phyloP scores from a whole-genome alignment of 331 rosid species.

The Malus hybrid region DNA sequence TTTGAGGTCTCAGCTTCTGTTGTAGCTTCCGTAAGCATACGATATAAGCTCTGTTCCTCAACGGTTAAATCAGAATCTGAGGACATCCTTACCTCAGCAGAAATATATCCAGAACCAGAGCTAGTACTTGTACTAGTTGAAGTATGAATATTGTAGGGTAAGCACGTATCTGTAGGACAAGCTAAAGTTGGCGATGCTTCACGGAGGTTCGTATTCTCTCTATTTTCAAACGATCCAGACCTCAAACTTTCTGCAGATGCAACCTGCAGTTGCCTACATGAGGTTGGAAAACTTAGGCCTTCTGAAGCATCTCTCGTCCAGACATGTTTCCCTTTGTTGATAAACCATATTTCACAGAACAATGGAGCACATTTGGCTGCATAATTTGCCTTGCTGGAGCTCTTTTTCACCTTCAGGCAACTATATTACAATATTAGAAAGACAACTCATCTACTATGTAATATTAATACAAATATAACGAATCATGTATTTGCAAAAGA shows the following conservation, averaged over 20 bases:
- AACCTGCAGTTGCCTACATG: slow-evolving; percentile 31
- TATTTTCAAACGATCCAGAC: slow-evolving; percentile 33
- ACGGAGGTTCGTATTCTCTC: slow-evolving; percentile 11
- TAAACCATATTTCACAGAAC: slow-evolving; percentile 78
- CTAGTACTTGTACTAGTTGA: slow-evolving; percentile 21
- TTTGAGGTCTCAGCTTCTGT: slow-evolving; percentile 42
- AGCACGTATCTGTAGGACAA: slow-evolving; percentile 4
- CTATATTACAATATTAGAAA: slow-evolving; percentile 35
- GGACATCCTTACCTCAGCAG: slow-evolving; percentile 22
- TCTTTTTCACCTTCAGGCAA: slow-evolving; percentile 67
- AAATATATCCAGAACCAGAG: slow-evolving; percentile 37
- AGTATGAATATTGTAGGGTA: slow-evolving; percentile 5
- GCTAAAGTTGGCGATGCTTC: slow-evolving; percentile 27
- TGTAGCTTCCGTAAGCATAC: slow-evolving; percentile 35
- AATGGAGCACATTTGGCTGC: slow-evolving; percentile 62
- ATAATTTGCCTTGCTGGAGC: slow-evolving; percentile 59
- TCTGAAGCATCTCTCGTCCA: slow-evolving; percentile 80
- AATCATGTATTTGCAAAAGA: background rate
- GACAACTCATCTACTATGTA: background rate
- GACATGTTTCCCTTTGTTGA: slow-evolving; percentile 63
- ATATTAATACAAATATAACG: background rate
- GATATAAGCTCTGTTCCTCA: slow-evolving; percentile 36
- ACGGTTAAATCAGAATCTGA: slow-evolving; percentile 28
- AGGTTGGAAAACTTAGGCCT: slow-evolving; percentile 33
- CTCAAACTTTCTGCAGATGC: slow-evolving; percentile 24